A percentile compares a stretch with the other conserved stretches of the same genome.
phyloP scores from a whole-genome alignment of 352 stramenopile species.

The Pythium phragmiticola region DNA sequence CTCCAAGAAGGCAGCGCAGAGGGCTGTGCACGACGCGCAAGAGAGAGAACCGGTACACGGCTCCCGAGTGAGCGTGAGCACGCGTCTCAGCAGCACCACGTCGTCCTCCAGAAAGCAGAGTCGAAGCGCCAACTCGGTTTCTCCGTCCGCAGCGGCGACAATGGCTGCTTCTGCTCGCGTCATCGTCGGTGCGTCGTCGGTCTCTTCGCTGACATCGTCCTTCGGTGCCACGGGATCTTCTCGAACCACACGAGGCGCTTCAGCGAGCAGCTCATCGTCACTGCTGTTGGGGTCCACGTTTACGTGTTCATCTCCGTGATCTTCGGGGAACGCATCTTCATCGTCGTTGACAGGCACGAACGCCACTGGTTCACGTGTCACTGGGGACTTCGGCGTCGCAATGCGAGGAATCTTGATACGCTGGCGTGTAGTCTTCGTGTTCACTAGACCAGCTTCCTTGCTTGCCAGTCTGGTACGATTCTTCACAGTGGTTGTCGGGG shows the following conservation, averaged over 20 bases:
- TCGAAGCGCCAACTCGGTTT: constrained; percentile 52
- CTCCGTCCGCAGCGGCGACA: constrained; percentile 35
- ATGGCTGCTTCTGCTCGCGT: constrained; percentile 43
- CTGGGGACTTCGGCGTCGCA: not conserved
- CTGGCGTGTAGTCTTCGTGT: not conserved
- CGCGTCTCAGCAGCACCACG: constrained; percentile 36
- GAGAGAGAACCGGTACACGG: constrained; percentile 42
- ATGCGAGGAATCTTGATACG: constrained; percentile 16
- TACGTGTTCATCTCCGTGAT: constrained; percentile 10
- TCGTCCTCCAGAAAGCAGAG: constrained; percentile 60
- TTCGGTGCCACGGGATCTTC: not conserved
- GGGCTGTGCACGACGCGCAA: constrained; percentile 32
- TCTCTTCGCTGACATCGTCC: not conserved
- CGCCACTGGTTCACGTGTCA: not conserved
- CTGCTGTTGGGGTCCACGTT: not conserved
- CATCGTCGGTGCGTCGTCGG: constrained; percentile 10
- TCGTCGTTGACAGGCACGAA: constrained; percentile 12
- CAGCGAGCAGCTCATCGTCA: not conserved
- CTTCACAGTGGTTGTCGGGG: not conserved
- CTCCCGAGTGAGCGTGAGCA: constrained; percentile 31
- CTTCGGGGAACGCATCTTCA: constrained; percentile 15
- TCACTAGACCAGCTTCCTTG: not conserved
- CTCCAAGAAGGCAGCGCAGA: constrained; percentile 57
- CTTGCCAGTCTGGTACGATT: not conserved
- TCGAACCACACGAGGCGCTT: not conserved